Percentiles rank a stretch among this genome's conserved stretches.
phyloP scores from a whole-genome alignment of 768 basidiomycete genomes.

The Auriscalpium microsporum region DNA sequence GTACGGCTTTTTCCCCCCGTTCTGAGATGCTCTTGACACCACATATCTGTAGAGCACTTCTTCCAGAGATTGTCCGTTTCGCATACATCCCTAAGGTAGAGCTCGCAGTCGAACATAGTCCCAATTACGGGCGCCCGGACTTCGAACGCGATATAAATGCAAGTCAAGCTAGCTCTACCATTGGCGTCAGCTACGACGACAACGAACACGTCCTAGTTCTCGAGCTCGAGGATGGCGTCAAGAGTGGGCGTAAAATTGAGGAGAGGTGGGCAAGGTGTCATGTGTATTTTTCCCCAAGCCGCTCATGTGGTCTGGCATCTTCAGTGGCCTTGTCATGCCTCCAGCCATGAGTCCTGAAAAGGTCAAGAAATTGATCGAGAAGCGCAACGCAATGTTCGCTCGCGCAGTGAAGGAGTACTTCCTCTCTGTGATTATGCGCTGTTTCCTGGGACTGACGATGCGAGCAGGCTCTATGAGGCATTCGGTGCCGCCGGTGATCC shows the following conservation, averaged over 20 bases:
- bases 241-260: constrained; percentile 17
- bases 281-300: background rate
- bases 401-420: constrained; percentile 40
- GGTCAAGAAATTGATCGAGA: constrained; percentile 7
- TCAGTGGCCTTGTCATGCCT: constrained; percentile 4
- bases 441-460: background rate
- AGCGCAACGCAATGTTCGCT: constrained; percentile 23
- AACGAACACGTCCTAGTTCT: constrained; percentile 43
- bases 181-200: constrained; percentile 24
- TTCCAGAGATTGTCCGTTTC: constrained; percentile 75
- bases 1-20: constrained; percentile 27
- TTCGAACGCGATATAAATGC: constrained; percentile 11
- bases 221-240: constrained; percentile 40
- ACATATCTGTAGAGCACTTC: constrained; percentile 47
- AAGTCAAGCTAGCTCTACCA: constrained; percentile 10
- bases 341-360: constrained; percentile 6
- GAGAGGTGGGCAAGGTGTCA: background rate
- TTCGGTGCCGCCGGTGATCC: constrained; percentile 50
- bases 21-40: background rate
- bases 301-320: no score
- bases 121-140: constrained; percentile 31
- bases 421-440: constrained; percentile 23
- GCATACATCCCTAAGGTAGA: constrained; percentile 67
- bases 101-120: constrained; percentile 40
- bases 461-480: constrained; percentile 50